Evolutionary conservation across 257 asterid genomes (phyloP).

Genomic region (Thymus mandschuricus): DNA sequence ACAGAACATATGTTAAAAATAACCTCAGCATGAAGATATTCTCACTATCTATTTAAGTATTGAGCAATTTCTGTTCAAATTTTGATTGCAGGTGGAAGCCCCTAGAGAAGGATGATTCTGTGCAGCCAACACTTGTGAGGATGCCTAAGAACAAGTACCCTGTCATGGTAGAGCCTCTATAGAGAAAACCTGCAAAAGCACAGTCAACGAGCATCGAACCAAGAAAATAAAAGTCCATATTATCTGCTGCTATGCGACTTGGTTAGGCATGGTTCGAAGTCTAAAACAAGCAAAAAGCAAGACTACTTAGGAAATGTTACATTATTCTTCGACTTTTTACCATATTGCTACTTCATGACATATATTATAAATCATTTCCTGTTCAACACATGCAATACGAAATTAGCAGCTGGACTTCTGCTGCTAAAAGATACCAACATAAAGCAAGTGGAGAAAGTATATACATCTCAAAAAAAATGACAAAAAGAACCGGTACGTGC

Average conservation of each 20-base stretch:
- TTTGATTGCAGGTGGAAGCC: slow-evolving; percentile 71
- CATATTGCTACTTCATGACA: neutral
- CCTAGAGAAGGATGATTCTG: slow-evolving; percentile 59
- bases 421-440: neutral
- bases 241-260: neutral
- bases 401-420: neutral
- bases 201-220: slow-evolving; percentile 9
- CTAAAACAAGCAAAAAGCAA: neutral
- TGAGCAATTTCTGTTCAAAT: neutral
- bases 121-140: slow-evolving; percentile 79
- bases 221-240: slow-evolving; percentile 19
- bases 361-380: neutral
- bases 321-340: neutral
- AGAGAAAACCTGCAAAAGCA: slow-evolving; percentile 30
- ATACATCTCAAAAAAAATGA: too few species aligned
- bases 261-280: neutral
- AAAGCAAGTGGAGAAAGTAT: neutral
- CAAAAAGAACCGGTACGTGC: too few species aligned
- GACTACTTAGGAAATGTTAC: neutral
- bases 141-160: slow-evolving; percentile 92
- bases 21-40: neutral
- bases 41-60: neutral
- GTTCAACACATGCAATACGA: slow-evolving; percentile 17
- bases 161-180: slow-evolving; percentile 57
- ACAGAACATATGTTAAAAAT: neutral